Conservation (phyloP, 441 rosid species). For the Populus hybrid region DNA sequence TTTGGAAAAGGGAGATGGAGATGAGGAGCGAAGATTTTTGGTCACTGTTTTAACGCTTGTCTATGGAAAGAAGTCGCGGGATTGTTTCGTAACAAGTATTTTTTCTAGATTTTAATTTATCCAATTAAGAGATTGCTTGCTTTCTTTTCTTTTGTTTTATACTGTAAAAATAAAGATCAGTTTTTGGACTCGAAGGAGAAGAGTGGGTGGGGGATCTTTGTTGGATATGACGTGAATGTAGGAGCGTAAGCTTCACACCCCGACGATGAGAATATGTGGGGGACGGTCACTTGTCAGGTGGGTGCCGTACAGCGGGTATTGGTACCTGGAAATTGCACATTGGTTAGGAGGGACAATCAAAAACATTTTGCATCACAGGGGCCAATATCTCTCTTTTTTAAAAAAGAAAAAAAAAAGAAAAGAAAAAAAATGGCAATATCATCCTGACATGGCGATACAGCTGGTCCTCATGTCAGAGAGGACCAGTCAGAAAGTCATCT, state of each 20-base stretch:
- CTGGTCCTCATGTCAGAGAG: background rate
- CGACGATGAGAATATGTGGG: constrained; percentile 11
- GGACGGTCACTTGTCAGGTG: constrained; percentile 14
- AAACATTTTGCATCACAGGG: background rate
- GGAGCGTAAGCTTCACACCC: constrained; percentile 22
- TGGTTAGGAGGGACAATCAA: constrained; percentile 8
- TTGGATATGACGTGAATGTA: background rate
- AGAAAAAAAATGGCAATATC: background rate
- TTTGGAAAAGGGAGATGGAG: constrained; percentile 6
- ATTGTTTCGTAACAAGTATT: background rate
- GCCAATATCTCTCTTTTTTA: background rate
- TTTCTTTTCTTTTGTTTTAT: background rate
- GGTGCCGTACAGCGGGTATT: constrained; percentile 29
- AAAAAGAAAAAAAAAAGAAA: too few species aligned
- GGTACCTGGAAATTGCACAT: constrained; percentile 27
- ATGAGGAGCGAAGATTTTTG: constrained; percentile 11
- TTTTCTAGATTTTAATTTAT: background rate
- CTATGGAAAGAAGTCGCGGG: background rate
- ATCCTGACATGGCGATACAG: background rate
- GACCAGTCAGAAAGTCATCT: background rate
- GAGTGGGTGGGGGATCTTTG: too few species aligned
- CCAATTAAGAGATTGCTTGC: background rate
- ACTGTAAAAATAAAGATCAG: background rate
- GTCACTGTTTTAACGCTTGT: constrained; percentile 18
- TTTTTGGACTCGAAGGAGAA: background rate